These are phyloP conservation scores for Sarcomyxa edulis DNA, from an alignment of 768 basidiomycete genomes.

Conservation along the genomic window DNA sequence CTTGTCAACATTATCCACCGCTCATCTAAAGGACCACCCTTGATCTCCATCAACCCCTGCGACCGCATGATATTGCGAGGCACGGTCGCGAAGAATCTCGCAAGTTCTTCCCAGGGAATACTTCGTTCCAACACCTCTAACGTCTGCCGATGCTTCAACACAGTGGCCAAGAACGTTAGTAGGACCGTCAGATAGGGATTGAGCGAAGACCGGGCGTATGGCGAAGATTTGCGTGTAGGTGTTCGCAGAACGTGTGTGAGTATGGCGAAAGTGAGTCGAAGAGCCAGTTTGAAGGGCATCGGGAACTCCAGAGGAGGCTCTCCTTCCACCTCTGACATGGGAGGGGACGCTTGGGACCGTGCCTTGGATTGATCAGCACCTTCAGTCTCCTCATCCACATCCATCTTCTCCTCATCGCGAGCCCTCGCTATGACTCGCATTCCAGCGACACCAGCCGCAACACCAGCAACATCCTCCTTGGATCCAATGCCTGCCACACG, in stretches of 20 bases:
- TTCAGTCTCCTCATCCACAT: conserved; percentile 42
- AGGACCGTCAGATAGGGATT: conserved; percentile 87
- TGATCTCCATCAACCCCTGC: conserved; percentile 9
- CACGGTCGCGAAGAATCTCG: conserved; percentile 53
- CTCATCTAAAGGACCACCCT: conserved; percentile 28
- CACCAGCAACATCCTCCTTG: conserved; percentile 28
- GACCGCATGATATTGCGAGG: conserved; percentile 39
- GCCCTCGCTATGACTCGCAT: conserved; percentile 49
- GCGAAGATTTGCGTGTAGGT: conserved; percentile 56
- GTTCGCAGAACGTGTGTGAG: conserved; percentile 66
- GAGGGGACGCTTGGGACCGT: conserved; percentile 22
- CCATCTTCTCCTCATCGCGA: conserved; percentile 54
- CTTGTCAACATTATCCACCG: conserved; percentile 66
- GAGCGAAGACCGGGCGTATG: conserved; percentile 46
- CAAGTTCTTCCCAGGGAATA: conserved; percentile 82
- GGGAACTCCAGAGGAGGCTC: conserved; percentile 44
- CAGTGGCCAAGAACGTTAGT: conserved; percentile 83
- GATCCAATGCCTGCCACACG: conserved; percentile 50
- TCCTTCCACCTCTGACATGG: conserved; percentile 21
- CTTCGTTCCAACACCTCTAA: conserved; percentile 63
- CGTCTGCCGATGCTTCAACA: conserved; percentile 60
- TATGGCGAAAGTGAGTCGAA: conserved; percentile 76
- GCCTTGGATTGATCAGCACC: conserved; percentile 9
- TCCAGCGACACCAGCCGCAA: conserved; percentile 18
- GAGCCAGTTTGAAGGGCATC: conserved; percentile 63